A percentile compares a stretch with the other conserved stretches of the same genome.
phyloP scores from a whole-genome alignment of 2,329 filamentous ascomycete species.

The Trichoderma citrinoviride region DNA sequence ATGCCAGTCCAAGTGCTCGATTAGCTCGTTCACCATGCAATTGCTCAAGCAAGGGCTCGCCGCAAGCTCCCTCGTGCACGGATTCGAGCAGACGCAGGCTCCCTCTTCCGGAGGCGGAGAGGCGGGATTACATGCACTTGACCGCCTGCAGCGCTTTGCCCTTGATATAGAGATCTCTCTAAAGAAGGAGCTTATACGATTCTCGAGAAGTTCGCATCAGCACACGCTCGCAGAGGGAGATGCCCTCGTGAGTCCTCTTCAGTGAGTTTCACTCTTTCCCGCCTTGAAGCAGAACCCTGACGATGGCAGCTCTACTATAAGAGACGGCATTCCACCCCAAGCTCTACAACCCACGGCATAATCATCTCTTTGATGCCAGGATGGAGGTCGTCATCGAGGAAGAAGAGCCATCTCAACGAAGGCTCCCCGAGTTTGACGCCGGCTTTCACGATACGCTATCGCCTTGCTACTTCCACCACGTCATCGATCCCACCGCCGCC shows the following conservation, averaged over 20 bases:
- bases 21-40: neutral
- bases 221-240: neutral
- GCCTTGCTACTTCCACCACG: constrained; percentile 35
- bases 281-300: neutral
- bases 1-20: neutral
- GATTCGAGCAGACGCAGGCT: neutral
- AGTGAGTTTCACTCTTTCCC: neutral
- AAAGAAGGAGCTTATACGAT: too few relatives aligned
- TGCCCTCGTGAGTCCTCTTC: neutral
- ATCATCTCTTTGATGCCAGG: neutral
- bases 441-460: constrained; percentile 24
- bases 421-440: constrained; percentile 26
- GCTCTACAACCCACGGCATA: neutral
- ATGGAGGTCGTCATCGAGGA: neutral
- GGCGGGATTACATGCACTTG: neutral
- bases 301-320: neutral
- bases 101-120: neutral
- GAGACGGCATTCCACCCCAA: neutral
- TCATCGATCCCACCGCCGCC: constrained; percentile 27
- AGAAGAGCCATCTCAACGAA: neutral
- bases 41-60: neutral
- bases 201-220: neutral
- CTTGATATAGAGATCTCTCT: neutral
- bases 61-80: neutral
- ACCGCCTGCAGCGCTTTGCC: neutral